Conservation (phyloP, 2,329 filamentous ascomycete genomes). For the Pseudopyrenochaeta lycopersici region DNA sequence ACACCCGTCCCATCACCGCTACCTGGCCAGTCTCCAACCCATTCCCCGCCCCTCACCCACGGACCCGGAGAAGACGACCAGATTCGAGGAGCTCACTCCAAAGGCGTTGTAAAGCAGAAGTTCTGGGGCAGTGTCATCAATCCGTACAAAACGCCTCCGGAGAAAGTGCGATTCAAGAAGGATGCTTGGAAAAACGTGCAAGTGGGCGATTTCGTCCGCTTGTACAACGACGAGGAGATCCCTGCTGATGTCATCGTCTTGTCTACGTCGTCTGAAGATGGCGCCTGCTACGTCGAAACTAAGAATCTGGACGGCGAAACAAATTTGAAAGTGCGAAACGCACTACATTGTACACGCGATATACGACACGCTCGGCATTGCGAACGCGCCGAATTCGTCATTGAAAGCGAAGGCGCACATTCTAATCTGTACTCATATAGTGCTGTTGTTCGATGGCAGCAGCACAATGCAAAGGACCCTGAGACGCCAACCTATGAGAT, state of each 20-base stretch:
- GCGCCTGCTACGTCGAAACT: conserved; percentile 96
- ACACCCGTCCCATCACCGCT: conserved; percentile 89
- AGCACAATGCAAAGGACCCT: conserved; percentile 71
- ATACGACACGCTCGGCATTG: conserved; percentile 92
- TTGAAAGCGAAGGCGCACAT: conserved; percentile 91
- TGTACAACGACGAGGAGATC: conserved; percentile 96
- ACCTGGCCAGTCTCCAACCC: conserved; percentile 56
- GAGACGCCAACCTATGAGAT: conserved; percentile 74
- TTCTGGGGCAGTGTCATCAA: conserved; percentile 78
- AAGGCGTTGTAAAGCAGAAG: conserved; percentile 52
- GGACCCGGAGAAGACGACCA: conserved; percentile 37
- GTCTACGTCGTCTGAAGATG: conserved; percentile 91
- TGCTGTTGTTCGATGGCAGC: conserved; percentile 86
- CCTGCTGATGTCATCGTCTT: conserved; percentile 93
- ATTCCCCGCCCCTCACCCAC: conserved; percentile 38
- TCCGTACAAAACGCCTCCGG: conserved; percentile 68
- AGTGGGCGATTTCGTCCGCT: conserved; percentile 94
- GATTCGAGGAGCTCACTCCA: conserved; percentile 33
- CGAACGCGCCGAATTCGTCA: conserved; percentile 83
- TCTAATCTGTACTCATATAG: conserved; percentile 96
- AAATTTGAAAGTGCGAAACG: conserved; percentile 93
- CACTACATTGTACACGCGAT: conserved; percentile 82
- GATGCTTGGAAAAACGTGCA: conserved; percentile 95
- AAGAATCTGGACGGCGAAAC: conserved; percentile 99
- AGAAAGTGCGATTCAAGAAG: conserved; percentile 85